A percentile compares a stretch with the other conserved stretches of the same genome.
Conservation (phyloP, 1,139 yeast genomes). For the Kodamaea alishanica region DNA sequence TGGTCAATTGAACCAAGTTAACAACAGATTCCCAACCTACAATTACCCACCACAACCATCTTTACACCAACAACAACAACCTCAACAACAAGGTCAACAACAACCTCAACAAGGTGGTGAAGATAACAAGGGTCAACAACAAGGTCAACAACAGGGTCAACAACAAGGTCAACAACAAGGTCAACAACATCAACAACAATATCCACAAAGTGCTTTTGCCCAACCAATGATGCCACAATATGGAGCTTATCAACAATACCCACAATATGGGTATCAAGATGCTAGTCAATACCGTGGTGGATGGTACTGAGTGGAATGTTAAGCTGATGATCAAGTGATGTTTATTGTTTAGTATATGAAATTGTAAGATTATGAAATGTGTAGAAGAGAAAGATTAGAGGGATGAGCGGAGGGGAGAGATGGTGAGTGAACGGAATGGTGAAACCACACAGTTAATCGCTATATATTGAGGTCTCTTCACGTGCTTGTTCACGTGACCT, state of each 20-base stretch:
- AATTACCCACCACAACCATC: slow-evolving; percentile 34
- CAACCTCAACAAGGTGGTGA: slow-evolving; percentile 35
- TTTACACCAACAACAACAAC: slow-evolving; percentile 21
- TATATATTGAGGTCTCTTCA: too few species aligned
- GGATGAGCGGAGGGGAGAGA: neutral
- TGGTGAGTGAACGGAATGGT: too few species aligned
- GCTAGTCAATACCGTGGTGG: slow-evolving; percentile 35
- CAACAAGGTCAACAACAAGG: slow-evolving; percentile 17
- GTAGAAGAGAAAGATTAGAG: too few species aligned
- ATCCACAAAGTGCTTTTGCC: slow-evolving; percentile 28
- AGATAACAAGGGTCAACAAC: slow-evolving; percentile 33
- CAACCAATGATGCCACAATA: slow-evolving; percentile 43
- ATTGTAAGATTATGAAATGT: too few species aligned
- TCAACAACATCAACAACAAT: slow-evolving; percentile 24
- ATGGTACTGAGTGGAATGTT: slow-evolving; percentile 20
- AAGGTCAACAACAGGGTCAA: slow-evolving; percentile 19
- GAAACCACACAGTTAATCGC: too few species aligned
- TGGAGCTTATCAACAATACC: slow-evolving; percentile 48
- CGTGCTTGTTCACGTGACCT: too few species aligned
- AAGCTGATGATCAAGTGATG: too few species aligned
- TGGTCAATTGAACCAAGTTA: slow-evolving; percentile 37
- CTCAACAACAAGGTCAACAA: slow-evolving; percentile 17
- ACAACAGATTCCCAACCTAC: slow-evolving; percentile 38
- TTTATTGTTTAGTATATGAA: too few species aligned
- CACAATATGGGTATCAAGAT: slow-evolving; percentile 50